A percentile compares a stretch with the other conserved stretches of the same genome.
These are phyloP conservation scores for Naganishia vaughanmartiniae DNA, from an alignment of 768 basidiomycete species.

Conservation along the genomic window DNA sequence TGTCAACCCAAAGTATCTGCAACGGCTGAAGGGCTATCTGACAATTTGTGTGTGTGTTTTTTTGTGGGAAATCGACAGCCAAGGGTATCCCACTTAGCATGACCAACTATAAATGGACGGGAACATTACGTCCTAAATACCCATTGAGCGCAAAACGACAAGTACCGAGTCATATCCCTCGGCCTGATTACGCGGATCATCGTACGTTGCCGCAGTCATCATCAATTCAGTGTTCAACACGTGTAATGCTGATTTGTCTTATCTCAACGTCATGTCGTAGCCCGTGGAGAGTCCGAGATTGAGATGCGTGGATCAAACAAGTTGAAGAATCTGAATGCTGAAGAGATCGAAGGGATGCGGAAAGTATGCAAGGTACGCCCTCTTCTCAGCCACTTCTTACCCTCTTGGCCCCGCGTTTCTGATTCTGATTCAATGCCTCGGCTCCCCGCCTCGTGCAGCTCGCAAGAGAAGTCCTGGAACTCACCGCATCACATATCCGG, in stretches of 20 bases:
- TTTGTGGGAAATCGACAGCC: constrained; percentile 2
- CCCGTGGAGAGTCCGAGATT: constrained; percentile 60
- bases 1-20: constrained; percentile 52
- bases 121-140: constrained; percentile 74
- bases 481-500: constrained; percentile 75
- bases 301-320: constrained; percentile 56
- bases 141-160: constrained; percentile 75
- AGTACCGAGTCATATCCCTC: constrained; percentile 77
- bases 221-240: not conserved
- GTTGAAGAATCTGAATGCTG: constrained; percentile 60
- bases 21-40: not conserved
- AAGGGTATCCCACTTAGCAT: constrained; percentile 62
- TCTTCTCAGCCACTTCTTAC: not conserved
- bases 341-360: constrained; percentile 87
- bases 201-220: constrained; percentile 56
- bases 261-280: constrained; percentile 32
- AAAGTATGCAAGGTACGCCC: constrained; percentile 73
- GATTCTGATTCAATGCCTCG: not conserved
- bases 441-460: constrained; percentile 59
- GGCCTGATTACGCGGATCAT: constrained; percentile 81
- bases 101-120: constrained; percentile 72
- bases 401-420: no score
- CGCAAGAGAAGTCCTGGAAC: constrained; percentile 85
- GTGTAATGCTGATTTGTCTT: no score
- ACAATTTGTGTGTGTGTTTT: not conserved